Base-by-base conservation (phyloP, 2,329 filamentous ascomycete genomes). In the Sarocladiaceae sp. region DNA sequence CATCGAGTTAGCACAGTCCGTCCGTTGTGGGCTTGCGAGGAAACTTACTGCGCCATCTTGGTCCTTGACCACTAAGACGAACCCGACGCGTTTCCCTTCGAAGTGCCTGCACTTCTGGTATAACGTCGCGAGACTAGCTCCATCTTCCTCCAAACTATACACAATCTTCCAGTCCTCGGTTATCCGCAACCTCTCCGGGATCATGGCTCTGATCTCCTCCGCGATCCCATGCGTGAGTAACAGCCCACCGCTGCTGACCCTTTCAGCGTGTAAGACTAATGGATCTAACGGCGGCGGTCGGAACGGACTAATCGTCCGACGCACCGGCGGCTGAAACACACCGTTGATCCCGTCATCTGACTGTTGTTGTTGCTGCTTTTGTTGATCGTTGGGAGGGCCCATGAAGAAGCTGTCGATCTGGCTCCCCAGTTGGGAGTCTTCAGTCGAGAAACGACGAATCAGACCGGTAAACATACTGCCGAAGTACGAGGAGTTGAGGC, bases 141-240 rank as follows among this genome's bases (percentile, higher is more conserved):
- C 94, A 67, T 99, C 86, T 69, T 95, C 88, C 62, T 96, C 92
- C 31, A 99, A 76, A 58, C 90, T 95, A 71, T 97, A 99, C 33
- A 87, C 80, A 49, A 97, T 73, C 51, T 78, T 79, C 94, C 94
- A 99, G 55, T 87, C 83, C 59, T 97, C 92, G 55, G 87, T 82
- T 40, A 99, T 83, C 68, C 96, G 90, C 55, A 97, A 72, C 47
- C 94, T 80, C 58, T 95, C 84, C 1, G 94, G 94, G 20, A 97
- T 75, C 62, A 97, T 84, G 35, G 95, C 80, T 46, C 94, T 81
- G 53, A 97, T 96, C 73, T 97, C 94, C 71, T 97, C 94, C 2
- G 93, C 94, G 26, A 97, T 74, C 11, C 84, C 79, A 48, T 76
- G 74, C 17, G 79, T 86, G n/a, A n/a, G n/a, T 52, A 99, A 76